Base-by-base conservation (phyloP, 2,329 filamentous ascomycete genomes). In the Pyricularia pennisetigena region DNA sequence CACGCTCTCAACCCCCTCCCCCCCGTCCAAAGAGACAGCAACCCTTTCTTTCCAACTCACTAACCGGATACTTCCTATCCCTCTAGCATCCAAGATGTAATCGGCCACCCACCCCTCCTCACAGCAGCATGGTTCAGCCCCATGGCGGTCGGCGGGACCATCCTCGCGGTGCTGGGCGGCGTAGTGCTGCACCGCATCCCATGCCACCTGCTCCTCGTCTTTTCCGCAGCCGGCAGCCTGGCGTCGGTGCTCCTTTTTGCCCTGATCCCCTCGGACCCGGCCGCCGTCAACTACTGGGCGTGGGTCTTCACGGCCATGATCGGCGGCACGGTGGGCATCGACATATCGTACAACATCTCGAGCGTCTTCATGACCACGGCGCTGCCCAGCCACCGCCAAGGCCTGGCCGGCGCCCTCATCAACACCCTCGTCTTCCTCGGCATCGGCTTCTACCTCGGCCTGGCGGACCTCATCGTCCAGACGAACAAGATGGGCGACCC, bases 291-390 rank as follows among this genome's bases (percentile, higher is more conserved):
- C 64, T 90, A 90, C 80, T 94, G 91, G 91, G 85, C 88, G 0
- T 93, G 85, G 73, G 82, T 92, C 26, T 92, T 94, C 73, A 89
- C 90, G 0, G 80, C 86, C 68, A 90, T 90, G 88, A 75, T 90
- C 3, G 86, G 87, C 70, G 84, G 83, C 14, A 94, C 91, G 0
- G 81, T 93, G 41, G 90, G 89, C 23, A 87, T 93, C 69, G 91
- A 94, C 73, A 87, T 93, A 68, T 87, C 87, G 7, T 93, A 89
- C 78, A 92, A 90, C 74, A 85, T 93, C 1, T 86, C 88, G 23
- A 93, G 90, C 73, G 85, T 94, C 69, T 94, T 91, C 77, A 90
- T 93, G 75, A 93, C 90, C 0, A 93, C 90, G 0, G 86, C 85
- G 16, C 80, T 93, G 70, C 89, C 90, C 0, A 81, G 82, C 4